A percentile compares a stretch with the other conserved stretches of the same genome.
These are phyloP conservation scores for Aspergillus sp. DNA, from an alignment of 2,329 filamentous ascomycete genomes.

Conservation along the genomic window DNA sequence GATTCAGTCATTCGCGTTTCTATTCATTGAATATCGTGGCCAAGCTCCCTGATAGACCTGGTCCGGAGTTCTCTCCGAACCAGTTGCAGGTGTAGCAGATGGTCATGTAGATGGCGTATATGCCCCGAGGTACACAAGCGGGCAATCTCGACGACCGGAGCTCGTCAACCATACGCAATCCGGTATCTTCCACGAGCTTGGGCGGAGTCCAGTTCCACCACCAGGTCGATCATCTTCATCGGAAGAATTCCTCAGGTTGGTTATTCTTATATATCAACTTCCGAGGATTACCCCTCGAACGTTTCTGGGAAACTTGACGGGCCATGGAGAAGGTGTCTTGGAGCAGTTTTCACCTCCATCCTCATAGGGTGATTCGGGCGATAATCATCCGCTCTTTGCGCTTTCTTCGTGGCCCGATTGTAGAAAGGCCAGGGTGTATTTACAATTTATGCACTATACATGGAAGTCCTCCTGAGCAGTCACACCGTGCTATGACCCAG, in stretches of 20 bases:
- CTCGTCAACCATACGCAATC: slow-evolving; percentile 22
- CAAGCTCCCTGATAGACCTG: background rate
- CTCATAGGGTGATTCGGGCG: background rate
- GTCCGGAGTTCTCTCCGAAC: background rate
- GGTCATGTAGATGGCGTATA: background rate
- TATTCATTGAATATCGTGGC: background rate
- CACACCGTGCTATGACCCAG: no score
- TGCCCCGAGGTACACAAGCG: background rate
- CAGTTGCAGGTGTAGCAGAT: background rate
- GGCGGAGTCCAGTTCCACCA: slow-evolving; percentile 9
- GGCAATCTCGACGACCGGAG: slow-evolving; percentile 12
- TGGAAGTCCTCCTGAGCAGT: background rate
- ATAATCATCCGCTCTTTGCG: background rate
- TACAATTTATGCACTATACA: background rate
- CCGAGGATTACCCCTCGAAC: background rate
- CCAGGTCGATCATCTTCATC: slow-evolving; percentile 1
- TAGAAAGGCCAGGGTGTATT: background rate
- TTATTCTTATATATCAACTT: background rate
- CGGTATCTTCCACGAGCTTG: slow-evolving; percentile 24
- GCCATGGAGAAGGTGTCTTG: no score
- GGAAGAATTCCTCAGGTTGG: background rate
- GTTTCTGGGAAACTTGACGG: background rate
- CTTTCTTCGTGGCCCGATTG: background rate
- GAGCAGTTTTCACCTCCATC: background rate
- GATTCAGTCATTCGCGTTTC: background rate